Evolutionary conservation across 305 asterid genomes (phyloP), one percentile per base, ranked within the genome.

Genomic region (Ajuga reptans): DNA sequence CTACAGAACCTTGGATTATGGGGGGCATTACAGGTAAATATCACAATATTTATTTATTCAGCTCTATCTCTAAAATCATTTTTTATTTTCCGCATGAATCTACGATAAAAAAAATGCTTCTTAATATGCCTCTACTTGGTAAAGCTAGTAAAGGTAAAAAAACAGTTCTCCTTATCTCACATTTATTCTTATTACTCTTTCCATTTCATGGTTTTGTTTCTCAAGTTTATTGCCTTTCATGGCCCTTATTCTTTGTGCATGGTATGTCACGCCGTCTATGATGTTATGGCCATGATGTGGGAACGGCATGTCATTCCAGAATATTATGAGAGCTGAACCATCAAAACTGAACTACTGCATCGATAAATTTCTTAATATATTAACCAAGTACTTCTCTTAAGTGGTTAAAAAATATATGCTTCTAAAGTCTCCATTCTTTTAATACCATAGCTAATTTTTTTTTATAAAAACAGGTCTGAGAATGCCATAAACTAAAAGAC

Each of bases 11-110:
- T 94, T 69, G 99, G 99, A 66, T 77, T 89, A 47, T 89, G 92
- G 92, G 97, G 99, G 56, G 92, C 96, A 37, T 82, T 87, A 69
- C 91, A 89, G 92, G 99, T 94, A 78, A 77, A 74, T 62, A 77
- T 76, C 74, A 45, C 27, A 47, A 34, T 64, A 51, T 33, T 57
- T 49, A 69, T 46, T 61, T 41, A 14, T 31, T 70, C 37, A 9
- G 41, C 63, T 36, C 47, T 52, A 24, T 1, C 1, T 31, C 36
- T 31, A 31, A 31, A 31, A 31, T 31, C 36, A 31, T 31, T 31
- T 31, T 3, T 27, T 3, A 1, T 8, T 8, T 1, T 39, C 11
- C 8, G 45, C 10, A 9, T 39, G 45, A 39, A 39, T 39, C 8
- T 39, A 39, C 1, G 45, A 0, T 7, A 39, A 31, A 33, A 31